Percentiles rank a stretch among this genome's conserved stretches.
Conservation (phyloP, 164 flowering plant genomes). For the Liriodendron chinense region DNA sequence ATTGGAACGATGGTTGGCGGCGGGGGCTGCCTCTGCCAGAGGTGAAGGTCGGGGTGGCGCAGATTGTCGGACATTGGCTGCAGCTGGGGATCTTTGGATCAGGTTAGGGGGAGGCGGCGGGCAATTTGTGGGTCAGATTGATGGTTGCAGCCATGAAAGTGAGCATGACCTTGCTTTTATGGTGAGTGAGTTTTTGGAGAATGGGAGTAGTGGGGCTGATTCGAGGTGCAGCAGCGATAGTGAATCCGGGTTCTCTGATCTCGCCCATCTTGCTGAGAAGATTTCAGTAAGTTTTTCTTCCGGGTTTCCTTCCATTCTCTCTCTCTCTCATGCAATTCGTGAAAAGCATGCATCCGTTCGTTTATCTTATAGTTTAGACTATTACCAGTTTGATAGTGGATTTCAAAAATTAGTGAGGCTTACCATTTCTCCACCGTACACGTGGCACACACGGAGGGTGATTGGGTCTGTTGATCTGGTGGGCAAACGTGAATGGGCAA, state of each 20-base stretch:
- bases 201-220: slow-evolving; percentile 66
- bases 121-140: slow-evolving; percentile 30
- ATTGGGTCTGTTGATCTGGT: background rate
- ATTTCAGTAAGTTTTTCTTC: slow-evolving; percentile 44
- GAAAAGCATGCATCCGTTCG: background rate
- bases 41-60: slow-evolving; percentile 8
- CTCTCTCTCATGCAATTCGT: background rate
- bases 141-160: slow-evolving; percentile 73
- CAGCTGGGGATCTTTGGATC: slow-evolving; percentile 37
- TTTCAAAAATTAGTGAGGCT: background rate
- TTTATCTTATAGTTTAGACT: background rate
- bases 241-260: slow-evolving; percentile 73
- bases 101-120: slow-evolving; percentile 30
- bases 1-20: slow-evolving; percentile 5
- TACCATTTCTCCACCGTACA: background rate
- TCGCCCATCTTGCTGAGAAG: slow-evolving; percentile 59
- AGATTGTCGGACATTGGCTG: slow-evolving; percentile 40
- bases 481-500: background rate
- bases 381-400: background rate
- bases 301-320: background rate
- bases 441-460: background rate
- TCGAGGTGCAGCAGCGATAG: slow-evolving; percentile 84
- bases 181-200: slow-evolving; percentile 90
- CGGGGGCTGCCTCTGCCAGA: background rate
- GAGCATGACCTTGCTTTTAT: slow-evolving; percentile 82